Evolutionary conservation across 176 grass and related monocot genomes (phyloP), one percentile per base, ranked within the genome.

Genomic region (Triticum dicoccoides): DNA sequence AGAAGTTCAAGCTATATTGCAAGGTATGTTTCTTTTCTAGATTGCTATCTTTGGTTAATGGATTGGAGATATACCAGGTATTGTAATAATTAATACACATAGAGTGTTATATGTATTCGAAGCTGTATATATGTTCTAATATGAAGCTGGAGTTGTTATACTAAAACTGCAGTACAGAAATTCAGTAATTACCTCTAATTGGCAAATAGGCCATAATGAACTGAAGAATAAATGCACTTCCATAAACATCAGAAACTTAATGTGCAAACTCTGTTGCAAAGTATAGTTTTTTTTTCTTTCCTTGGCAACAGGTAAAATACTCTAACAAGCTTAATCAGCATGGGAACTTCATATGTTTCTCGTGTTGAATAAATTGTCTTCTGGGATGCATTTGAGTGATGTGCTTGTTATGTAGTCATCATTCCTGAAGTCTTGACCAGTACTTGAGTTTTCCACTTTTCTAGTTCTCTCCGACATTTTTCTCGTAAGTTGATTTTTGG

Each of bases 1-100:
- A 84, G 62, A 99, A 99, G 79, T 99, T 99, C 87, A 99, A 94
- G 87, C 87, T 92, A 80, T 96, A 99, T 84, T 99, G 97, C 94
- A 99, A 96, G 97, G 97, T 99, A 89, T 72, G 76, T 68, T 83
- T 11, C 49, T 78, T 54, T 68, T 63, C 30, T 30, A 11, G 49
- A 73, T 82, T 80, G 32, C 61, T 78, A 45, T 82, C 11, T 65
- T 82, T 78, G 35, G 17, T 64, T 82, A 20, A 70, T 86, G 63
- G n/a, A 67, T 77, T 39, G n/a, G 15, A 83, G 52, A 62, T 69
- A 42, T 77, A 27, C 69, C 37, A 47, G 61, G 11, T 44, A 76
- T 80, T 18, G 18, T 13, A 72, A 25, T 61, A n/a, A 30, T 11
- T 78, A 78, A 83, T 37, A 74, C 68, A 37, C 18, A 51, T 75